These are phyloP conservation scores for Moesziomyces sp. DNA, from an alignment of 1,284 basidiomycete species.

Conservation along the genomic window DNA sequence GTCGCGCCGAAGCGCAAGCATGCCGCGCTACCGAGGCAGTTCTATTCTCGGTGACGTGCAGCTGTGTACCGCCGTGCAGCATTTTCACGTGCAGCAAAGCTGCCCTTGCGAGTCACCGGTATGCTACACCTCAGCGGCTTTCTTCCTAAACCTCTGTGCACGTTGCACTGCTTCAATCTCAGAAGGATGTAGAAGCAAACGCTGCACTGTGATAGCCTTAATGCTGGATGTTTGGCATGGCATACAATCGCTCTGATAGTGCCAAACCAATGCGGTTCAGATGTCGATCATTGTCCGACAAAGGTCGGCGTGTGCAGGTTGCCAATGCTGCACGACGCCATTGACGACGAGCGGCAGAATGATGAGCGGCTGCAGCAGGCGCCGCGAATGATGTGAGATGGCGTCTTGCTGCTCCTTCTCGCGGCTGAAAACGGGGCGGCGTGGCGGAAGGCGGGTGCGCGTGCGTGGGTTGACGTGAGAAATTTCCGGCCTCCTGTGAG, in stretches of 20 bases:
- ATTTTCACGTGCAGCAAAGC: constrained; percentile 22
- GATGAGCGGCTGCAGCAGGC: not conserved
- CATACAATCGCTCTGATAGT: too few species aligned
- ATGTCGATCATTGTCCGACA: too few species aligned
- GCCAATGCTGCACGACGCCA: constrained; percentile 1
- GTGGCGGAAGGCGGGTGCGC: too few species aligned
- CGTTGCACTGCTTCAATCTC: too few species aligned
- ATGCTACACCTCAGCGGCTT: too few species aligned
- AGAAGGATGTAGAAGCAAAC: too few species aligned
- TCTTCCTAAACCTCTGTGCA: not conserved
- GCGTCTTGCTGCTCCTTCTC: constrained; percentile 4
- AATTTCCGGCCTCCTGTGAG: not conserved
- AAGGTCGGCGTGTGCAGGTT: not conserved
- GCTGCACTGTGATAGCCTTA: too few species aligned
- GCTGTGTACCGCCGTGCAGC: not conserved
- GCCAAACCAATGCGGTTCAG: too few species aligned
- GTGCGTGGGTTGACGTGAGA: not conserved
- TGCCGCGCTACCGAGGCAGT: not conserved
- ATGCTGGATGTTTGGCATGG: too few species aligned
- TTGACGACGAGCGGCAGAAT: constrained; percentile 1
- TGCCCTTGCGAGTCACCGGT: not conserved
- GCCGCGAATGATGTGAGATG: constrained; percentile 8
- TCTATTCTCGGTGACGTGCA: constrained; percentile 14
- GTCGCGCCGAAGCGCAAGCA: too few species aligned
- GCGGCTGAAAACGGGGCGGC: too few species aligned